These are phyloP conservation scores for Apostasia ramifera DNA, from an alignment of 106 monocot genomes.

Conservation along the genomic window DNA sequence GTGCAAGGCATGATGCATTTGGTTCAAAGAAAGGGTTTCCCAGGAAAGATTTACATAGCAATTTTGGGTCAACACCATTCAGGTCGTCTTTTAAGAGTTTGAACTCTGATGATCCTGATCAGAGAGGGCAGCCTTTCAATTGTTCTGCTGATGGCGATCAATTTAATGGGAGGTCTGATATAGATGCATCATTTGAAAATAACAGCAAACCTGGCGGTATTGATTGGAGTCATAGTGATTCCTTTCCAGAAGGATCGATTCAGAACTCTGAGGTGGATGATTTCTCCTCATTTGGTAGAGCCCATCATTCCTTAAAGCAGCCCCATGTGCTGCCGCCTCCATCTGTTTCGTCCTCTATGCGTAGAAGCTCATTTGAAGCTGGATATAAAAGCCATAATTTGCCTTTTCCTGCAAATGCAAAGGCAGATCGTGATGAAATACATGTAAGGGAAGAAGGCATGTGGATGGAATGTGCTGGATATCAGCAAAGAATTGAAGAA, in stretches of 20 bases:
- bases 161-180: conserved; percentile 29
- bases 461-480: conserved; percentile 22
- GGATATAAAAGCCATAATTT: conserved; percentile 19
- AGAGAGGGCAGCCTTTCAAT: conserved; percentile 44
- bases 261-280: conserved; percentile 50
- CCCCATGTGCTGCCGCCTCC: conserved; percentile 91
- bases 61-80: conserved; percentile 12
- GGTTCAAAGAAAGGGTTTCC: conserved; percentile 23
- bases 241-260: conserved; percentile 35
- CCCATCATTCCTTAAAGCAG: conserved; percentile 60
- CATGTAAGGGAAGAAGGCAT: conserved; percentile 22
- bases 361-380: conserved; percentile 30
- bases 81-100: conserved; percentile 44
- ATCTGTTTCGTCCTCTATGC: conserved; percentile 39
- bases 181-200: conserved; percentile 47
- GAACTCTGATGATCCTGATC: conserved; percentile 20
- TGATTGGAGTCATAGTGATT: conserved; percentile 25
- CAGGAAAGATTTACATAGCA: conserved; percentile 34
- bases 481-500: conserved; percentile 29
- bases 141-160: conserved; percentile 26
- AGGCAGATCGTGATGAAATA: conserved; percentile 15
- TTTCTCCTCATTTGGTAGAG: conserved; percentile 46
- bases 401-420: conserved; percentile 21
- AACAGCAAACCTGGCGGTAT: conserved; percentile 54
- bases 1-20: conserved; percentile 40